phyloP scores from a whole-genome alignment of 2,329 filamentous ascomycete species.

The Cercospora citrullina region DNA sequence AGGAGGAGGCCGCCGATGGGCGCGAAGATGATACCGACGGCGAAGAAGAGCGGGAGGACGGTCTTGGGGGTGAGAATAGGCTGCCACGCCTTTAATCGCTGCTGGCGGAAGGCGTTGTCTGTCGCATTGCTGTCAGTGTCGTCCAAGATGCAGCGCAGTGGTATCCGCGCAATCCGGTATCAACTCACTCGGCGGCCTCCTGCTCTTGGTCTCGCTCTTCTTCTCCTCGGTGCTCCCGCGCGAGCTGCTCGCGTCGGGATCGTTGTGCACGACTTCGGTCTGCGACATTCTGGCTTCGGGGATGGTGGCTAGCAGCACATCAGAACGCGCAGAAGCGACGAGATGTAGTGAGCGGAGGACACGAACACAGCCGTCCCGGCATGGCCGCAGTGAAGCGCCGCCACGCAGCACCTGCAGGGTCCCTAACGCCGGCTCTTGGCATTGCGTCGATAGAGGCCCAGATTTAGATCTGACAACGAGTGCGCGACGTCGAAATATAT shows the following conservation, averaged over 20 bases:
- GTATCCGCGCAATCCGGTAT: not conserved
- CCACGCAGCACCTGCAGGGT: conserved; percentile 1
- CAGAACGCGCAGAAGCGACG: not conserved
- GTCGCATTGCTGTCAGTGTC: conserved; percentile 14
- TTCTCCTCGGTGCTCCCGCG: conserved; percentile 48
- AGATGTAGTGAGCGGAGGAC: not conserved
- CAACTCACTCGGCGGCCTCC: conserved; percentile 78
- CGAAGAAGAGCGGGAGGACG: conserved; percentile 86
- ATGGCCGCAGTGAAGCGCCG: not conserved
- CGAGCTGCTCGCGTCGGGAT: conserved; percentile 45
- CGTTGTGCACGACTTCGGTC: conserved; percentile 30
- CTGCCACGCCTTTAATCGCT: conserved; percentile 98
- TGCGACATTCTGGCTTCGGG: conserved; percentile 43
- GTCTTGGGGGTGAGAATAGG: conserved; percentile 95
- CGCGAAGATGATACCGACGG: conserved; percentile 86
- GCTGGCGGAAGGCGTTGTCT: conserved; percentile 97
- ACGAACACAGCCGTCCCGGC: conserved; percentile 1
- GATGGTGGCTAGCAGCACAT: conserved; percentile 1
- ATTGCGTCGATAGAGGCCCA: not conserved
- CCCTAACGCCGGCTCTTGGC: not conserved
- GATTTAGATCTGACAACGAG: not conserved
- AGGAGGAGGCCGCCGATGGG: conserved; percentile 85
- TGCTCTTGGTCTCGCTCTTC: conserved; percentile 86
- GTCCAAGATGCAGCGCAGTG: not conserved
- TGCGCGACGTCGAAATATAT: not conserved